Evolutionary conservation across 176 grass and related monocot genomes (phyloP).

Genomic region (Oryza punctata): DNA sequence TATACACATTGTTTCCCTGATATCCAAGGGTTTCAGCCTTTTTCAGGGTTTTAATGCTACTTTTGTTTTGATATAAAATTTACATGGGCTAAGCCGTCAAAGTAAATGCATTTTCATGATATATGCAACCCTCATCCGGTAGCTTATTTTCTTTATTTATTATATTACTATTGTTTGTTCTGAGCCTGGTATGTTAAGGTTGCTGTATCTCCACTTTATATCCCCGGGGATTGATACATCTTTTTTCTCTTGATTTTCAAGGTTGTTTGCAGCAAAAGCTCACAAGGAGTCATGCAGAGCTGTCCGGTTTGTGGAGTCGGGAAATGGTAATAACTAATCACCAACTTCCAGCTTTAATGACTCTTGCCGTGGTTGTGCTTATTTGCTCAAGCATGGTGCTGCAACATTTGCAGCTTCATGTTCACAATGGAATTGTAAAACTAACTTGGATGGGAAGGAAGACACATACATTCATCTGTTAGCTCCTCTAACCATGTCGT

Average conservation of each 20-base stretch:
- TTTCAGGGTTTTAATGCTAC: not conserved
- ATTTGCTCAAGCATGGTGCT: not conserved
- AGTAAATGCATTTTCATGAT: not conserved
- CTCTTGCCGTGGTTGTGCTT: not conserved
- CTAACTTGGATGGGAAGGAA: not conserved
- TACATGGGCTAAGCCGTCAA: not conserved
- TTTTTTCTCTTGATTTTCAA: constrained; percentile 22
- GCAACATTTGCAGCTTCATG: not conserved
- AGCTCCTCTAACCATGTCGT: constrained; percentile 3
- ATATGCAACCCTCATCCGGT: not conserved
- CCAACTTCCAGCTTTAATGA: not conserved
- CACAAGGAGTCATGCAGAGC: constrained; percentile 89
- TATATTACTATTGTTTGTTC: not conserved
- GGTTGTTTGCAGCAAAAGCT: constrained; percentile 40
- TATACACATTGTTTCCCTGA: not conserved
- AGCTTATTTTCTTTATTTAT: not conserved
- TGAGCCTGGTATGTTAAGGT: not conserved
- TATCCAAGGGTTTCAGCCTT: not conserved
- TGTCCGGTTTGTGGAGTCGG: constrained; percentile 75
- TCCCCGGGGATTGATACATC: not conserved
- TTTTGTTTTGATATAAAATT: not conserved
- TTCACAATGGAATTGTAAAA: not conserved
- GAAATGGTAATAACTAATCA: constrained; percentile 57
- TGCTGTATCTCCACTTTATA: not conserved
- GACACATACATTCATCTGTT: not conserved